phyloP scores from a whole-genome alignment of 305 asterid species.

The Striga hermonthica region DNA sequence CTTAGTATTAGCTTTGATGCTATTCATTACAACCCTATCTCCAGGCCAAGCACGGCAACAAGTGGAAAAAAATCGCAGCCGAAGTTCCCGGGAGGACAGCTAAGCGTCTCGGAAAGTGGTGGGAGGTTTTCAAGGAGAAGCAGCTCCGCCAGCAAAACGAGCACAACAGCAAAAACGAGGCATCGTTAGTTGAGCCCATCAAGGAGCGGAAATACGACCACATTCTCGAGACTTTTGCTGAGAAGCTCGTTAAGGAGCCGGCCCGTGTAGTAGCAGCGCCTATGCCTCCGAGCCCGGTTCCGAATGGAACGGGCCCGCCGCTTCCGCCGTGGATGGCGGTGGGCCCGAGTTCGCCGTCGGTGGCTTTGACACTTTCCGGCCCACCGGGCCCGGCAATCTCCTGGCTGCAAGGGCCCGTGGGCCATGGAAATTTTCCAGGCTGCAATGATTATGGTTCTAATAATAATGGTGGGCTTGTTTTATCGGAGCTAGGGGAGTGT shows the following conservation, averaged over 20 bases:
- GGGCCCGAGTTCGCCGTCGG: conserved; percentile 57
- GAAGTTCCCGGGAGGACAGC: conserved; percentile 88
- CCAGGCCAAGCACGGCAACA: conserved; percentile 74
- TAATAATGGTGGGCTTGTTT: conserved; percentile 15
- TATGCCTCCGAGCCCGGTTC: too few relatives aligned
- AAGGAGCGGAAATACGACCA: conserved; percentile 69
- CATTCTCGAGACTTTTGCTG: conserved; percentile 71
- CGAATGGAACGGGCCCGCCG: conserved; percentile 6
- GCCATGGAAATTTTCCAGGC: too few relatives aligned
- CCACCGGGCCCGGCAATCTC: conserved; percentile 40
- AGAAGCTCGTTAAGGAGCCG: conserved; percentile 51
- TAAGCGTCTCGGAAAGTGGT: conserved; percentile 84
- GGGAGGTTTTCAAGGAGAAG: conserved; percentile 90
- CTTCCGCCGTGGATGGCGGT: conserved; percentile 85
- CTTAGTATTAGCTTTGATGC: too few relatives aligned
- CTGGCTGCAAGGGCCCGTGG: conserved; percentile 43
- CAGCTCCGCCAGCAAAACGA: conserved; percentile 34
- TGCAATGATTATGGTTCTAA: neutral
- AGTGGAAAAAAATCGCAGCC: conserved; percentile 81
- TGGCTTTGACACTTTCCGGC: conserved; percentile 67
- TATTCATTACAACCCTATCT: conserved; percentile 27
- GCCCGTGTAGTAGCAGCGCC: too few relatives aligned
- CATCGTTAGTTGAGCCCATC: conserved; percentile 21
- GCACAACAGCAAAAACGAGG: too few relatives aligned
- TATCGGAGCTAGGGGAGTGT: conserved; percentile 62